Evolutionary conservation across 164 flowering plant species (phyloP).

Genomic region (Annona cherimola): DNA sequence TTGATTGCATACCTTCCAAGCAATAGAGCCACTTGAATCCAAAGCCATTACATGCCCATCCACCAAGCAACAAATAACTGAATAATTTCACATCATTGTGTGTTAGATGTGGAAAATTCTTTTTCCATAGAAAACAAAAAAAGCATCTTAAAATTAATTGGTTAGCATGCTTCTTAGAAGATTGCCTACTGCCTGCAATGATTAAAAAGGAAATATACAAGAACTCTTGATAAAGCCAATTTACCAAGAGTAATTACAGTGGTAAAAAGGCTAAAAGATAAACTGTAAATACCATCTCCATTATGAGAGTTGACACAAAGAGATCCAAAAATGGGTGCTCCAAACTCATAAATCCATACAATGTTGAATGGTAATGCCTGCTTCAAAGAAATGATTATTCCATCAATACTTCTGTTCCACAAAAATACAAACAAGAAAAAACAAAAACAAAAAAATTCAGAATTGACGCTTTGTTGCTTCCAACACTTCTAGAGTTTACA

Average conservation of each 20-base stretch:
- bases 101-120: neutral
- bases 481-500: neutral
- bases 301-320: constrained; percentile 36
- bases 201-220: neutral
- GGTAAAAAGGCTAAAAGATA: neutral
- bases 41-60: constrained; percentile 66
- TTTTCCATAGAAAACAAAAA: neutral
- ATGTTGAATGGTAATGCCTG: constrained; percentile 47
- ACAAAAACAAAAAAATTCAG: neutral
- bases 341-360: constrained; percentile 60
- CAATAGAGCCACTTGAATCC: constrained; percentile 45
- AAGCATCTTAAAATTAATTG: neutral
- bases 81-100: constrained; percentile 7
- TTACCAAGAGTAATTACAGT: neutral
- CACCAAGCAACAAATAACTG: constrained; percentile 93
- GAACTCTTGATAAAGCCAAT: neutral
- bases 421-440: neutral
- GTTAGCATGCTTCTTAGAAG: neutral
- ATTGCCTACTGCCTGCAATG: neutral
- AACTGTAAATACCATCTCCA: constrained; percentile 45
- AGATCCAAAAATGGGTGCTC: constrained; percentile 84
- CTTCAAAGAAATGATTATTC: constrained; percentile 2
- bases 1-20: constrained; percentile 59
- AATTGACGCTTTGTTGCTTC: neutral
- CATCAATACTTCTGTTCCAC: neutral